phyloP scores from a whole-genome alignment of 108 stramenopile species.

The Conticribra guillardii region DNA sequence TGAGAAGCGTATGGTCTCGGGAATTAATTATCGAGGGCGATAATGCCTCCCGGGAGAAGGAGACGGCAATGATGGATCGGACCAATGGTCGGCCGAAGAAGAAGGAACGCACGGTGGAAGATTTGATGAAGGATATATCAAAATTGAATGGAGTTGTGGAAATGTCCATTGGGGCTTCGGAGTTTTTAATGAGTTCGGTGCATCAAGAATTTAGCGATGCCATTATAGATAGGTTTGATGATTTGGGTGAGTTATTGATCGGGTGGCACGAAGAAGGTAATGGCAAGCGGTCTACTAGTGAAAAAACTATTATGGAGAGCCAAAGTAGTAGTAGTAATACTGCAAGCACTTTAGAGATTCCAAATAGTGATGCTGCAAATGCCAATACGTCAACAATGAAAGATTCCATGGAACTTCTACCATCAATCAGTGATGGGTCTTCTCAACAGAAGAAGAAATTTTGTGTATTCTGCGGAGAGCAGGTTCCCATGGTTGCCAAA shows the following conservation, averaged over 20 bases:
- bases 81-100: no score
- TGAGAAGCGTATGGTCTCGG: constrained; percentile 80
- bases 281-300: background rate
- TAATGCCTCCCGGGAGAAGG: background rate
- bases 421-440: no score
- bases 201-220: constrained; percentile 53
- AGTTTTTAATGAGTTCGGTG: constrained; percentile 38
- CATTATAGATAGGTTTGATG: constrained; percentile 39
- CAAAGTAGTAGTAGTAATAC: no score
- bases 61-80: no score
- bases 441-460: no score
- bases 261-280: constrained; percentile 36
- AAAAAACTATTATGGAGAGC: no score
- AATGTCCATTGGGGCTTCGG: constrained; percentile 43
- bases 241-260: constrained; percentile 29
- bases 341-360: no score
- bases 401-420: no score
- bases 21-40: constrained; percentile 62
- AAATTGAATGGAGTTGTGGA: constrained; percentile 31
- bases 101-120: constrained; percentile 24
- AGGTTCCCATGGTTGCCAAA: constrained; percentile 38
- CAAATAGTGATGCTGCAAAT: no score
- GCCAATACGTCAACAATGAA: no score
- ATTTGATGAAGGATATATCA: constrained; percentile 38
- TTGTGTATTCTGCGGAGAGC: constrained; percentile 43